A percentile compares a stretch with the other conserved stretches of the same genome.
Evolutionary conservation across 495 filamentous ascomycete species (phyloP).

Genomic region (Aspergillus nanangensis): DNA sequence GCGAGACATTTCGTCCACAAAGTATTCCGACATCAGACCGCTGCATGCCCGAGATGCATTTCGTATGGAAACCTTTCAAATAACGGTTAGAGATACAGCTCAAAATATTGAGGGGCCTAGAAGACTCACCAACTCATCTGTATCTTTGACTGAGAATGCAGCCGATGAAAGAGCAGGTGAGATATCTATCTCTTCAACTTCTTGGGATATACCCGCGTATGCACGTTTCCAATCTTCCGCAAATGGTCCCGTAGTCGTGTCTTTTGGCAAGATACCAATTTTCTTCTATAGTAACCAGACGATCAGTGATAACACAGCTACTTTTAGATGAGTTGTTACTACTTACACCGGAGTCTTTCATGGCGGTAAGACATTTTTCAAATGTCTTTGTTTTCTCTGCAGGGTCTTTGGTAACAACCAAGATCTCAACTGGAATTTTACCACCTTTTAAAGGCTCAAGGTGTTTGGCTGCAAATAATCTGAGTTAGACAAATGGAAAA

Average conservation of each 20-base stretch:
- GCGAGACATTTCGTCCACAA: slow-evolving; percentile 95
- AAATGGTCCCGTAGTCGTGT: slow-evolving; percentile 80
- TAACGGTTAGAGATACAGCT: slow-evolving; percentile 9
- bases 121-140: slow-evolving; percentile 70
- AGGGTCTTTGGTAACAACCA: slow-evolving; percentile 84
- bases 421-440: slow-evolving; percentile 82
- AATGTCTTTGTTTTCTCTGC: slow-evolving; percentile 86
- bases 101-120: not conserved
- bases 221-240: slow-evolving; percentile 92
- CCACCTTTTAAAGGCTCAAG: slow-evolving; percentile 88
- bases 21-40: slow-evolving; percentile 87
- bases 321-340: no score
- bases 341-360: slow-evolving; percentile 83
- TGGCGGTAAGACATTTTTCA: slow-evolving; percentile 71
- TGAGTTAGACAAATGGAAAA: slow-evolving; percentile 1
- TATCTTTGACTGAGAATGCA: slow-evolving; percentile 93
- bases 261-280: slow-evolving; percentile 80
- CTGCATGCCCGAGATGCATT: slow-evolving; percentile 90
- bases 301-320: no score
- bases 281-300: no score
- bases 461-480: slow-evolving; percentile 66
- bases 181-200: slow-evolving; percentile 87
- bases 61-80: slow-evolving; percentile 77
- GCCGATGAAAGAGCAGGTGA: slow-evolving; percentile 71
- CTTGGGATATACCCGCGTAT: slow-evolving; percentile 69